Evolutionary conservation across 1,284 basidiomycete species (phyloP).

Genomic region (Cryptococcus sp.): DNA sequence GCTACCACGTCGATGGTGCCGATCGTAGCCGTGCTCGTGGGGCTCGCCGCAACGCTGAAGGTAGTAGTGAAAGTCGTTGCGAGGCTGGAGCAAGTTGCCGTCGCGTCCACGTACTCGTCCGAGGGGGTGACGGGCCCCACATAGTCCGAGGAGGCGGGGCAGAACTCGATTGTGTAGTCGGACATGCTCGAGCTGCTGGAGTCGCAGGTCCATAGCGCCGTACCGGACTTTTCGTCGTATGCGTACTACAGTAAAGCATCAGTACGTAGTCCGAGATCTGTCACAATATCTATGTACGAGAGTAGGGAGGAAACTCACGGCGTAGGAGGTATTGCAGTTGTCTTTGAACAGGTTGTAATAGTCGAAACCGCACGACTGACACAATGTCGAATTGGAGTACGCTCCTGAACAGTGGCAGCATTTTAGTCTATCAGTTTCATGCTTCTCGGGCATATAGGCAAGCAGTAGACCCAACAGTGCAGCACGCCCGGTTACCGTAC

Average conservation of each 20-base stretch:
- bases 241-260: constrained; percentile 23
- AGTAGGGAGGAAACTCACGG: constrained; percentile 24
- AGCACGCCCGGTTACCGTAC: constrained; percentile 36
- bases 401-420: constrained; percentile 19
- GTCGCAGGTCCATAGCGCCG: constrained; percentile 31
- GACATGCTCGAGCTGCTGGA: constrained; percentile 5
- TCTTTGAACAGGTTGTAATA: constrained; percentile 43
- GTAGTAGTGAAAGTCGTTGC: constrained; percentile 14
- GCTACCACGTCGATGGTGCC: constrained; percentile 23
- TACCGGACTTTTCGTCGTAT: constrained; percentile 31
- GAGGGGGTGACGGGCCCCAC: constrained; percentile 25
- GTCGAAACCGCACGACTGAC: constrained; percentile 33
- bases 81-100: constrained; percentile 32
- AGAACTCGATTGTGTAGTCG: constrained; percentile 42
- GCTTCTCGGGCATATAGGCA: neutral
- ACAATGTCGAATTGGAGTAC: constrained; percentile 28
- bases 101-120: constrained; percentile 29
- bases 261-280: constrained; percentile 9
- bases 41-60: constrained; percentile 27
- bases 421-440: neutral
- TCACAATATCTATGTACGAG: too few species aligned
- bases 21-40: constrained; percentile 11
- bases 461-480: constrained; percentile 23
- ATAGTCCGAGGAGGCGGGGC: constrained; percentile 29
- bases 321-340: constrained; percentile 34